Percentiles rank a stretch among this genome's conserved stretches.
These are phyloP conservation scores for Aspergillus sparsus DNA, from an alignment of 495 filamentous ascomycete genomes.

Conservation along the genomic window DNA sequence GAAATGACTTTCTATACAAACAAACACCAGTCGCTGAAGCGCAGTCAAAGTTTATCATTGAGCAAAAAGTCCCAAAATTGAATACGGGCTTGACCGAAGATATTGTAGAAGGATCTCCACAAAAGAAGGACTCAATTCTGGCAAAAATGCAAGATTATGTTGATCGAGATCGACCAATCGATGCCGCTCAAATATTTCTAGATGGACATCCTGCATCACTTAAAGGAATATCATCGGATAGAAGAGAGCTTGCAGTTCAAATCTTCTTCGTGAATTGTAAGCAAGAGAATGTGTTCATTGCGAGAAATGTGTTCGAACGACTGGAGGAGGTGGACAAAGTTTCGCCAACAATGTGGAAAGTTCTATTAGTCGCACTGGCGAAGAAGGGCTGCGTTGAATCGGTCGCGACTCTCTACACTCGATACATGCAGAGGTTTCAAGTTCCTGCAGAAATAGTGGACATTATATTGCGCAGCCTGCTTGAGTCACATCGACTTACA, in stretches of 20 bases:
- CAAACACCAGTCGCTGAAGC: background rate
- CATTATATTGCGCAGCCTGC: conserved; percentile 41
- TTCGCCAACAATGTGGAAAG: conserved; percentile 41
- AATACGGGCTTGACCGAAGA: background rate
- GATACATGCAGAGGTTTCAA: conserved; percentile 30
- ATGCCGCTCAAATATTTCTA: conserved; percentile 45
- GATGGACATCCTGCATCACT: conserved; percentile 24
- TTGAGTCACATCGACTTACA: conserved; percentile 44
- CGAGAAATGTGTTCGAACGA: conserved; percentile 40
- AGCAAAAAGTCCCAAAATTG: background rate
- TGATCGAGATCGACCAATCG: conserved; percentile 30
- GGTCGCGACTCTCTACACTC: conserved; percentile 36
- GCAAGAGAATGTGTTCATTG: conserved; percentile 43
- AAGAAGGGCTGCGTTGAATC: conserved; percentile 45
- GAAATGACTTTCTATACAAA: background rate
- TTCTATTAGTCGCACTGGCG: conserved; percentile 42
- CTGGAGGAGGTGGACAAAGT: conserved; percentile 38
- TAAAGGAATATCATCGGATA: conserved; percentile 31
- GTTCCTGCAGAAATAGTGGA: conserved; percentile 40
- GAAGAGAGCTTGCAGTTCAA: conserved; percentile 34
- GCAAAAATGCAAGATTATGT: conserved; percentile 25
- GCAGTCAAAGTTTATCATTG: conserved; percentile 8
- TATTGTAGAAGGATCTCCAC: background rate
- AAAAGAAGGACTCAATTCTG: conserved; percentile 5
- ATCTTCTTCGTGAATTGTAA: conserved; percentile 43